Percentiles rank a stretch among this genome's conserved stretches.
Evolutionary conservation across 192 early-diverging fungal species (phyloP).

Genomic region (Coemansia sp.): DNA sequence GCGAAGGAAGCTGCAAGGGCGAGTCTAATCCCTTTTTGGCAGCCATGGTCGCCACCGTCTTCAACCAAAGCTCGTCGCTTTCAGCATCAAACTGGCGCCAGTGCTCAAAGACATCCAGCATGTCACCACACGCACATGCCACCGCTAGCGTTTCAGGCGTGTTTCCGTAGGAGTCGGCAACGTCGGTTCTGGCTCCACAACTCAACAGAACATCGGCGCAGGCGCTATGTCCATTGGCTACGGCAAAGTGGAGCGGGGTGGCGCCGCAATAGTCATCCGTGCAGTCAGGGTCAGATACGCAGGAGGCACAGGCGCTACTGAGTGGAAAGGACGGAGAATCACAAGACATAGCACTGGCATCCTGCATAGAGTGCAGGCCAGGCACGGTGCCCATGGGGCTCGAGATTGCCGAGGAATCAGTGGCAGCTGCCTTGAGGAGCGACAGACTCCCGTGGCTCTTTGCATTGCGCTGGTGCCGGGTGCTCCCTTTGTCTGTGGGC

Average conservation of each 20-base stretch:
- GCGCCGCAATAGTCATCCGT: conserved; percentile 55
- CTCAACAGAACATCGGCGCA: conserved; percentile 64
- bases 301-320: conserved; percentile 4
- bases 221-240: conserved; percentile 67
- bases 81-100: neutral
- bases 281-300: neutral
- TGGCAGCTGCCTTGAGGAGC: conserved; percentile 23
- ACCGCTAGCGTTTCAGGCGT: conserved; percentile 38
- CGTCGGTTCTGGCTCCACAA: conserved; percentile 61
- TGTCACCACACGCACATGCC: conserved; percentile 25
- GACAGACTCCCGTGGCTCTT: conserved; percentile 42
- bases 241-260: conserved; percentile 82
- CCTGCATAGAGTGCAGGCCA: conserved; percentile 38
- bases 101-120: neutral
- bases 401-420: conserved; percentile 35
- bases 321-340: neutral
- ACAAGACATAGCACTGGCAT: conserved; percentile 7
- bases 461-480: conserved; percentile 17
- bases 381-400: conserved; percentile 28
- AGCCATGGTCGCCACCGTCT: neutral
- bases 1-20: conserved; percentile 41
- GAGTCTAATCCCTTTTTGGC: neutral
- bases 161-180: conserved; percentile 58
- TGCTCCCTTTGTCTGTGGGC: neutral
- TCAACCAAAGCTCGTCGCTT: neutral